Conservation (phyloP, 1,284 basidiomycete genomes). For the Cutaneotrichosporon dermatis region DNA sequence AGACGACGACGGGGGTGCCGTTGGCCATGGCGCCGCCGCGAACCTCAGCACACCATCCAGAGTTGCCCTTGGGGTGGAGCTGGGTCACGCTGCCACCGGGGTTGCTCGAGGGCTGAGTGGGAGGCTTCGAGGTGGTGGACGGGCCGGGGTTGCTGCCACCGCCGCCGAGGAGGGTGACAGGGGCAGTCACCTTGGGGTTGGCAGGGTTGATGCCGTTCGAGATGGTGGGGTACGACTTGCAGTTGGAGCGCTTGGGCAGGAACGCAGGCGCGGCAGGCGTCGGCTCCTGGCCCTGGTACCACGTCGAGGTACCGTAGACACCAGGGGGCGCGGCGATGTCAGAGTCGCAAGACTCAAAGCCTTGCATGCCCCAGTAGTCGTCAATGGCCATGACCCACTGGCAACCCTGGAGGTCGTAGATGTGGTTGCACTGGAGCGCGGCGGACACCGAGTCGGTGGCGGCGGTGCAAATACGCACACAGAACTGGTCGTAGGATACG, state of each 20-base stretch:
- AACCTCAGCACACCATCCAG: constrained; percentile 17
- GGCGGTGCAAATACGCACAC: constrained; percentile 49
- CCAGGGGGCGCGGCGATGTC: constrained; percentile 49
- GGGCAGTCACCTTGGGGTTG: constrained; percentile 35
- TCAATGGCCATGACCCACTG: constrained; percentile 49
- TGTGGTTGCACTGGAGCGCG: constrained; percentile 43
- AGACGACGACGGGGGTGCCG: constrained; percentile 20
- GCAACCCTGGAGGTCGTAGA: constrained; percentile 50
- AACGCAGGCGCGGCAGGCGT: constrained; percentile 35
- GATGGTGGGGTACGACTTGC: constrained; percentile 43
- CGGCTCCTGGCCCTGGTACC: constrained; percentile 43
- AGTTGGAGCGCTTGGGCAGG: constrained; percentile 46
- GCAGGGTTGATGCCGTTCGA: constrained; percentile 40
- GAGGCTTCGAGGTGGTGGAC: not conserved
- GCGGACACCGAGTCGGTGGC: constrained; percentile 41
- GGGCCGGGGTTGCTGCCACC: not conserved
- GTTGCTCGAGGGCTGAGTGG: not conserved
- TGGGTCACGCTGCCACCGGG: not conserved
- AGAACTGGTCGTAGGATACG: constrained; percentile 49
- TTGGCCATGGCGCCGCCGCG: constrained; percentile 12
- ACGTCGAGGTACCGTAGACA: constrained; percentile 48
- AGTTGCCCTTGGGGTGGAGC: constrained; percentile 17
- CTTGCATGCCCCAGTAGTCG: constrained; percentile 45
- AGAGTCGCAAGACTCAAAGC: constrained; percentile 47
- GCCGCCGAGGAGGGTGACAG: constrained; percentile 21